Evolutionary conservation across 257 asterid genomes (phyloP).

Genomic region (Osmanthus fragrans): DNA sequence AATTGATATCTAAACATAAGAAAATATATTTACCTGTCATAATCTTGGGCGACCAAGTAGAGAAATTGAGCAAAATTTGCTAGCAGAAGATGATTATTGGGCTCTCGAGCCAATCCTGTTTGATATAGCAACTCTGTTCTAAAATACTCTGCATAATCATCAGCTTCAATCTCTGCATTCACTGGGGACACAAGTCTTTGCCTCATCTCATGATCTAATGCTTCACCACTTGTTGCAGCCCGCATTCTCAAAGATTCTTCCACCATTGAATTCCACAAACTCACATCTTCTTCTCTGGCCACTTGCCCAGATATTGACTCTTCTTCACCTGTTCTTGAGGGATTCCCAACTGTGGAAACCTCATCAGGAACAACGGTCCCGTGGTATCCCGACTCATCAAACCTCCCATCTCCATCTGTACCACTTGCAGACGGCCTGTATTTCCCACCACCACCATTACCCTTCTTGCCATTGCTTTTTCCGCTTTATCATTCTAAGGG

Average conservation of each 20-base stretch:
- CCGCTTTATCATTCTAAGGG: conserved; percentile 72
- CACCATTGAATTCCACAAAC: conserved; percentile 63
- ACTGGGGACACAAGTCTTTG: conserved; percentile 65
- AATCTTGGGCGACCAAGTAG: conserved; percentile 66
- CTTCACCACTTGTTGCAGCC: conserved; percentile 39
- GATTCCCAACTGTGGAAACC: conserved; percentile 39
- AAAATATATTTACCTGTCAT: conserved; percentile 66
- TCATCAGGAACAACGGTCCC: conserved; percentile 40
- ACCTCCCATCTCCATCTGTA: conserved; percentile 78
- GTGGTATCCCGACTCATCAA: conserved; percentile 41
- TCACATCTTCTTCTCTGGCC: conserved; percentile 48
- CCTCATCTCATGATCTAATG: conserved; percentile 67
- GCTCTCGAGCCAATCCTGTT: too few relatives aligned
- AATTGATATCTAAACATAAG: conserved; percentile 13
- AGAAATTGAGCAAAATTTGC: conserved; percentile 94
- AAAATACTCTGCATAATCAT: conserved; percentile 44
- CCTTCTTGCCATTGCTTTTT: conserved; percentile 83
- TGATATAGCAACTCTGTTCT: conserved; percentile 67
- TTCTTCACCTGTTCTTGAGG: conserved; percentile 46
- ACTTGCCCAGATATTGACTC: conserved; percentile 53
- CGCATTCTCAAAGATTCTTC: conserved; percentile 69
- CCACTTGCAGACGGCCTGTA: conserved; percentile 53
- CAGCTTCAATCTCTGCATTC: conserved; percentile 58
- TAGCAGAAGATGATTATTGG: conserved; percentile 70
- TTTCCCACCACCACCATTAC: conserved; percentile 69